A percentile compares a stretch with the other conserved stretches of the same genome.
Conservation (phyloP, 1,284 basidiomycete genomes). For the Rhodofomes roseus region DNA sequence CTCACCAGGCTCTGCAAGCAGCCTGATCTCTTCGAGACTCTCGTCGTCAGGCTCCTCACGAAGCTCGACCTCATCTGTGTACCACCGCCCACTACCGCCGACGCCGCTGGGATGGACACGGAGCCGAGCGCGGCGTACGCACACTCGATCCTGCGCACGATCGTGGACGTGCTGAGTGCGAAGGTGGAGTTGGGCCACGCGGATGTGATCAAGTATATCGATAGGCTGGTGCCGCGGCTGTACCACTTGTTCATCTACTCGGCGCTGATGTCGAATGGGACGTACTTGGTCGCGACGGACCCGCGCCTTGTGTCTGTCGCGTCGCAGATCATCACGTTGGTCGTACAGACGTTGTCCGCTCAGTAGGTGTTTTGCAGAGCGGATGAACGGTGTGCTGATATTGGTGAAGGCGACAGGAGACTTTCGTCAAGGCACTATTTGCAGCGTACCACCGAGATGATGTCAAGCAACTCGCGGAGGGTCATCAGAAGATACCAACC, state of each 20-base stretch:
- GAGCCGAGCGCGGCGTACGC: conserved; percentile 75
- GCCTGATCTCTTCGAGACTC: conserved; percentile 78
- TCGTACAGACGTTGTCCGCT: conserved; percentile 59
- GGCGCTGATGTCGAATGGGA: conserved; percentile 34
- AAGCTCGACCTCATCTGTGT: conserved; percentile 75
- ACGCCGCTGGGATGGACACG: conserved; percentile 15
- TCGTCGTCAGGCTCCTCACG: conserved; percentile 77
- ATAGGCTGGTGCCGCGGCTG: conserved; percentile 67
- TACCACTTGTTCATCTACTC: conserved; percentile 70
- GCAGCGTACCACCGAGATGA: conserved; percentile 61
- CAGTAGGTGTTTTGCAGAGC: conserved; percentile 49
- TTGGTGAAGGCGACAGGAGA: conserved; percentile 48
- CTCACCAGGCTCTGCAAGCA: conserved; percentile 76
- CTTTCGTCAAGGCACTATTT: conserved; percentile 50
- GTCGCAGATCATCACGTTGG: conserved; percentile 62
- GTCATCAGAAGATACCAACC: conserved; percentile 43
- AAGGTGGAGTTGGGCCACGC: conserved; percentile 63
- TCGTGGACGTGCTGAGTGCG: conserved; percentile 58
- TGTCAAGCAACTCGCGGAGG: conserved; percentile 49
- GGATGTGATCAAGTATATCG: conserved; percentile 79
- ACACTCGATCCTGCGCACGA: conserved; percentile 74
- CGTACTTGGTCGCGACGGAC: conserved; percentile 49
- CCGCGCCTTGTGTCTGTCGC: conserved; percentile 62
- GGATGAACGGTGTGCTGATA: background rate
- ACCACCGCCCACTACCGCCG: conserved; percentile 15